phyloP scores from a whole-genome alignment of 148 eudicot species.

The Vaccinium darrowii region DNA sequence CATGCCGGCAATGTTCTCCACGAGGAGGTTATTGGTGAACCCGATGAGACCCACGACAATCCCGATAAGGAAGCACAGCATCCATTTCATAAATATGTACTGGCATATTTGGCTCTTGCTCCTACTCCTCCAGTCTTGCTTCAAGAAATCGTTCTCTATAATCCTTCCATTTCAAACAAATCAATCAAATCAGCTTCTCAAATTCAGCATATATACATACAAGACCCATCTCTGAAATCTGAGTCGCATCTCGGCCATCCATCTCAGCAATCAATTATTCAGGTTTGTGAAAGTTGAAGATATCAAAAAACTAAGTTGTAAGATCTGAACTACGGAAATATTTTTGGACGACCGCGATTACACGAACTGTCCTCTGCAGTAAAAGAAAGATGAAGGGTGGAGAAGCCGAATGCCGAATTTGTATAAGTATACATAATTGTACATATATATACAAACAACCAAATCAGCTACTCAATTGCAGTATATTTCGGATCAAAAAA shows the following conservation, averaged over 20 bases:
- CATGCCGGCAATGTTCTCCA: conserved; percentile 81
- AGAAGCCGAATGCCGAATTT: not conserved
- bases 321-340: not conserved
- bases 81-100: conserved; percentile 82
- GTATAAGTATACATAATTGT: too few relatives aligned
- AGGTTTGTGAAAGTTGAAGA: not conserved
- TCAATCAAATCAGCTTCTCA: not conserved
- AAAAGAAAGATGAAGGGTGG: not conserved
- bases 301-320: not conserved
- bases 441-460: too few relatives aligned
- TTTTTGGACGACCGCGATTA: not conserved
- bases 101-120: conserved; percentile 58
- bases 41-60: conserved; percentile 65
- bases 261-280: not conserved
- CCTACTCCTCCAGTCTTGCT: conserved; percentile 88
- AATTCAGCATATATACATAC: not conserved
- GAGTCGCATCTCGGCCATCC: not conserved
- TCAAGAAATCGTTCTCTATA: conserved; percentile 76
- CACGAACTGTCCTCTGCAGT: not conserved
- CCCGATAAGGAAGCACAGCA: conserved; percentile 67
- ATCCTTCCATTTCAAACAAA: conserved; percentile 45
- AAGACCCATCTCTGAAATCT: not conserved
- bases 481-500: too few relatives aligned
- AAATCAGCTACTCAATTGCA: too few relatives aligned
- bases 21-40: conserved; percentile 66